Evolutionary conservation across 352 stramenopile genomes (phyloP).

Genomic region (Phytophthora citrophthora): DNA sequence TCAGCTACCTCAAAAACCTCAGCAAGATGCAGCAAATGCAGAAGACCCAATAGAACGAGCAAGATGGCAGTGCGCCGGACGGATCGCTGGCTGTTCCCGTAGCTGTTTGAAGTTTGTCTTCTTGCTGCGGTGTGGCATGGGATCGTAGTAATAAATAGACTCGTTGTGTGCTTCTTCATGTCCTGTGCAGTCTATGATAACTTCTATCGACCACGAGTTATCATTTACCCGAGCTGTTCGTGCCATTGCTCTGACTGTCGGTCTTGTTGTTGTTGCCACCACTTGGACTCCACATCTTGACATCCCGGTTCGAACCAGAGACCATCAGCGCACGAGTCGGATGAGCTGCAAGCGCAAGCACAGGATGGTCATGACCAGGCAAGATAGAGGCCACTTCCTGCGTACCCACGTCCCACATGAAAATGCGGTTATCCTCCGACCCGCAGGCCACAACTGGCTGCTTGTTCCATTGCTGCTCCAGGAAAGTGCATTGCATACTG

Average conservation of each 20-base stretch:
- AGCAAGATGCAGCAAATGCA: no score
- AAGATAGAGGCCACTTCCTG: slow-evolving; percentile 66
- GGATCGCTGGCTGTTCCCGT: no score
- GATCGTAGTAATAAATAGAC: no score
- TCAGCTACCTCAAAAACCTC: slow-evolving; percentile 84
- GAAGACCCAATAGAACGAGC: no score
- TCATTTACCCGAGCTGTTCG: not conserved
- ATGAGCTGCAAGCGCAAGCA: slow-evolving; percentile 90
- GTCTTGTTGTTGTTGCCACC: slow-evolving; percentile 7
- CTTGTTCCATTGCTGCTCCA: slow-evolving; percentile 47
- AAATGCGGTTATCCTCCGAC: slow-evolving; percentile 92
- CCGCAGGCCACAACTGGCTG: slow-evolving; percentile 84
- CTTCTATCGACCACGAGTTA: not conserved
- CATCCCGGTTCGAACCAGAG: slow-evolving; percentile 81
- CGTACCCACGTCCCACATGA: slow-evolving; percentile 93
- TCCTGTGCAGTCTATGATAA: no score
- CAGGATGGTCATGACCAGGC: slow-evolving; percentile 73
- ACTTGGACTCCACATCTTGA: slow-evolving; percentile 52
- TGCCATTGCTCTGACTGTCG: slow-evolving; percentile 14
- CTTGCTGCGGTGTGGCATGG: no score
- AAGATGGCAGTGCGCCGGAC: no score
- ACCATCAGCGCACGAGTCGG: slow-evolving; percentile 60
- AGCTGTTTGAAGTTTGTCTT: no score
- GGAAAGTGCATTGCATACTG: no score
- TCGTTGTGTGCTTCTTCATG: no score